Base-by-base conservation (phyloP, 1,284 basidiomycete species). In the Apiotrichum domesticum region DNA sequence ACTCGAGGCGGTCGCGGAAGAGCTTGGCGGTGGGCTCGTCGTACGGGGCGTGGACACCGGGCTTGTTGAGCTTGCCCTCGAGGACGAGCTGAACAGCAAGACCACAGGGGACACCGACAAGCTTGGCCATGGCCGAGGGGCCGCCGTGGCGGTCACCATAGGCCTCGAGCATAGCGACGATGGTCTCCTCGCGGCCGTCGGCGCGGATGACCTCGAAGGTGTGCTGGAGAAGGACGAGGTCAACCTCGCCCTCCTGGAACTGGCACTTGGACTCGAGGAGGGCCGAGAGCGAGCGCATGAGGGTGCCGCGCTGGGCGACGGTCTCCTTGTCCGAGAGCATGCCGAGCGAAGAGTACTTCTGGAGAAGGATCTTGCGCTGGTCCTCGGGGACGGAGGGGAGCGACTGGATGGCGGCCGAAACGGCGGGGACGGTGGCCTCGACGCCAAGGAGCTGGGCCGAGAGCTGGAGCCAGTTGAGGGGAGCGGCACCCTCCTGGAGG, bases 191-290 rank as follows among this genome's bases (percentile, higher is more conserved):
- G 50, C 79, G 83, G 52, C 93, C 92, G 71, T 95, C 89, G 41
- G 82, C 80, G 83, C 87, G 88, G 73, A 91, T 84, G 47, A 96
- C 86, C 67, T 89, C 79, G 72, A 97, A 96, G 79, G 94, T 95
- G 84, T 98, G 95, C 79, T 98, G 94, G 53, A 98, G 84, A 85
- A 97, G 90, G 65, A 98, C 90, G 65, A 98, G 85, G 77, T 98
- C 95, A 21, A 92, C 86, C 79, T 98, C 94, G 62, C 90, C 90
- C 48, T 82, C 79, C 62, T 86, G 87, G 79, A 97, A 98, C 75
- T 86, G 84, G 87, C 96, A 97, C 75, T 96, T 84, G 63, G 81
- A 83, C 81, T 98, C 94, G 52, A 98, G 84, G 35, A 83, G 87
- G 2, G 85, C 90, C 72, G 94, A 96, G 63, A 99, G 87, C 21